Conservation (phyloP, 495 filamentous ascomycete species). For the Lasiosphaeria hispida region DNA sequence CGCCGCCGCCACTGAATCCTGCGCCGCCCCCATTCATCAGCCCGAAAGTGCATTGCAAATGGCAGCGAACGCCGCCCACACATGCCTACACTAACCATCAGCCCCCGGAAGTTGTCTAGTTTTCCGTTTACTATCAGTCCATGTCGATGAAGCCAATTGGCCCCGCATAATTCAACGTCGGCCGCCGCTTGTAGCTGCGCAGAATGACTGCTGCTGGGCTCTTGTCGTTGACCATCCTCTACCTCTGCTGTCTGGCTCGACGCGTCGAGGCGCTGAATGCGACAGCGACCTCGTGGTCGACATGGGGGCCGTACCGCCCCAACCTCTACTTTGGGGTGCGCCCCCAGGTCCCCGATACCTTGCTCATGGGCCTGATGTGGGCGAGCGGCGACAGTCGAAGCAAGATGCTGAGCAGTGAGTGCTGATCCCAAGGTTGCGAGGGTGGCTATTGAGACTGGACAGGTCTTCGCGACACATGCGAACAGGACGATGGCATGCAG, state of each 20-base stretch:
- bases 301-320: conserved; percentile 88
- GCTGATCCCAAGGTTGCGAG: not conserved
- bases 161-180: no score
- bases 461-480: conserved; percentile 90
- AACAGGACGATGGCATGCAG: conserved; percentile 85
- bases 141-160: no score
- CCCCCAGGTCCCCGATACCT: conserved; percentile 76
- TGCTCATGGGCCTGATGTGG: conserved; percentile 86
- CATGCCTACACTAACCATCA: no score
- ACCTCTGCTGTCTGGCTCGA: not conserved
- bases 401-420: conserved; percentile 72
- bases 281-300: conserved; percentile 7
- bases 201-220: no score
- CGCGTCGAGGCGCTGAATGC: not conserved
- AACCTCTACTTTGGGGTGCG: conserved; percentile 94
- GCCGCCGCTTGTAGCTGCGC: no score
- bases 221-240: no score
- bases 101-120: no score
- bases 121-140: no score
- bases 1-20: no score
- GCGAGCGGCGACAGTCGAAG: conserved; percentile 74
- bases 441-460: conserved; percentile 11
- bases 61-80: no score
- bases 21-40: no score
- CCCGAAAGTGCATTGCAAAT: no score